Conservation (phyloP, 202 grass and related monocot species). For the Hordeum pubiflorum region DNA sequence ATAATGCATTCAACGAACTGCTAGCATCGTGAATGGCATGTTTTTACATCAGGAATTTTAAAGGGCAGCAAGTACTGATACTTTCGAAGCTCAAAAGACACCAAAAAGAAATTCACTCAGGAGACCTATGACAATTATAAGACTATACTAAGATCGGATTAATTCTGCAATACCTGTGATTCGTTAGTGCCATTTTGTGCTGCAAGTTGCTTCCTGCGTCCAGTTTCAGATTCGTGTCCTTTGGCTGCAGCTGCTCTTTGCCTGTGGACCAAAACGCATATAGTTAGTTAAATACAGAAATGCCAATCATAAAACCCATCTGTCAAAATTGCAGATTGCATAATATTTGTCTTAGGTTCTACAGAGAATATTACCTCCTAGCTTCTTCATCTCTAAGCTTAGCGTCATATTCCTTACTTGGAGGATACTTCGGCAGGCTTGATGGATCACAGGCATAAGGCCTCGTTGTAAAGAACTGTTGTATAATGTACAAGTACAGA, state of each 20-base stretch:
- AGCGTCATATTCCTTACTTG: slow-evolving; percentile 96
- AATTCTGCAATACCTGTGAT: slow-evolving; percentile 49
- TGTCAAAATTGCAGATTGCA: slow-evolving; percentile 1
- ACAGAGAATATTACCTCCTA: slow-evolving; percentile 52
- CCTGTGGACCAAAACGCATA: slow-evolving; percentile 38
- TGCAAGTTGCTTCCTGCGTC: slow-evolving; percentile 67
- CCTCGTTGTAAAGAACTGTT: slow-evolving; percentile 88
- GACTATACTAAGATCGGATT: slow-evolving; percentile 11
- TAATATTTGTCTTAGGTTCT: neutral
- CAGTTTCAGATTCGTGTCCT: slow-evolving; percentile 60
- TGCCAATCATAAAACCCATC: neutral
- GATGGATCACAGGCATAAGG: slow-evolving; percentile 87
- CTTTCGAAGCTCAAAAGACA: neutral
- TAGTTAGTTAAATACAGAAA: slow-evolving; percentile 22
- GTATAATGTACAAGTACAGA: slow-evolving; percentile 20
- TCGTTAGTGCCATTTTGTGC: slow-evolving; percentile 56
- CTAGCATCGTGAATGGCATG: neutral
- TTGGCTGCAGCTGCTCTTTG: slow-evolving; percentile 77
- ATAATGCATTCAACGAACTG: neutral
- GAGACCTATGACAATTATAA: neutral
- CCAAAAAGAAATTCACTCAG: neutral
- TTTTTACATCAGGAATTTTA: neutral
- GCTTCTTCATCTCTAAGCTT: slow-evolving; percentile 97
- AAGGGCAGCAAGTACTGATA: too few relatives aligned
- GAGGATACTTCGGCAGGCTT: slow-evolving; percentile 93